Evolutionary conservation across 345 rosid genomes (phyloP).

Genomic region (Salix caprea): DNA sequence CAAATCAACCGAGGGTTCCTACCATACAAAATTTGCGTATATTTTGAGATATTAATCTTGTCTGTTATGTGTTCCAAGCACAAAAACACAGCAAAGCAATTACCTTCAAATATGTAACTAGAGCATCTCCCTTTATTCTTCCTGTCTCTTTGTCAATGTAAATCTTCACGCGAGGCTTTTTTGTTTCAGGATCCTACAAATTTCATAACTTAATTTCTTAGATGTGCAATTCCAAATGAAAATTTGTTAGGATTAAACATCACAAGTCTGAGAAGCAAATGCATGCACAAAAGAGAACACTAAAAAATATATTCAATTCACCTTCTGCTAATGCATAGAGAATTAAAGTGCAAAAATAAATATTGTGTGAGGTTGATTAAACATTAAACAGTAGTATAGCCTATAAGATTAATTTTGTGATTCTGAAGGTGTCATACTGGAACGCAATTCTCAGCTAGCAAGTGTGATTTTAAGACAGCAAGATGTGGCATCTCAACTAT

Average conservation of each 20-base stretch:
- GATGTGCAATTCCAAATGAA: conserved; percentile 2
- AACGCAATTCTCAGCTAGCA: background rate
- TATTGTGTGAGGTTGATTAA: background rate
- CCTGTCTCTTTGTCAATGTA: conserved; percentile 85
- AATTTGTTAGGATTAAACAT: background rate
- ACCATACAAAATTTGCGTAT: conserved; percentile 13
- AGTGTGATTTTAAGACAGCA: background rate
- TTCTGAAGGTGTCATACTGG: background rate
- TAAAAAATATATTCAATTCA: background rate
- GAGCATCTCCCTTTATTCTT: conserved; percentile 89
- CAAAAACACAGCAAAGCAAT: conserved; percentile 13
- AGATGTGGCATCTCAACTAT: background rate
- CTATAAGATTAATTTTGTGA: background rate
- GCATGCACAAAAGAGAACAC: background rate
- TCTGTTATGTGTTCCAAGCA: conserved; percentile 6
- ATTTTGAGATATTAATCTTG: background rate
- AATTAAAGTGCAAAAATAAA: background rate
- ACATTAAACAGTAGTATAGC: background rate
- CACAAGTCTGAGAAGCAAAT: background rate
- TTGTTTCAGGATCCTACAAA: conserved; percentile 76
- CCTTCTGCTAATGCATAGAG: background rate
- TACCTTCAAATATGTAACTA: conserved; percentile 90
- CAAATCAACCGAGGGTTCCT: conserved; percentile 97
- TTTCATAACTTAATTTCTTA: conserved; percentile 8
- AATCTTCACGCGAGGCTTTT: conserved; percentile 89